Evolutionary conservation across 805 yeast genomes (phyloP).

Genomic region (Pichia nakasei): DNA sequence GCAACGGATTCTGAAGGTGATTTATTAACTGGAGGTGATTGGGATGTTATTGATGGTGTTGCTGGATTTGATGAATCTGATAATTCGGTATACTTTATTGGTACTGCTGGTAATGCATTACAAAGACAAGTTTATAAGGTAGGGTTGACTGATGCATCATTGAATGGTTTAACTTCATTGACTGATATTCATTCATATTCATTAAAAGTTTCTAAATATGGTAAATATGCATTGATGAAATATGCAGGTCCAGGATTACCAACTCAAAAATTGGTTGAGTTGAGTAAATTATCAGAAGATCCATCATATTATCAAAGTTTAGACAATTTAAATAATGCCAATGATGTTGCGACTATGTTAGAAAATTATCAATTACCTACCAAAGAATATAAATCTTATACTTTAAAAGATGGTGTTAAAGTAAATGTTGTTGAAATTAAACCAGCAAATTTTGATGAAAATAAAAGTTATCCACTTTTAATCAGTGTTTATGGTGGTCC

Average conservation of each 20-base stretch:
- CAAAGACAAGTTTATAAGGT: conserved; percentile 54
- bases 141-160: conserved; percentile 24
- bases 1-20: conserved; percentile 31
- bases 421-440: conserved; percentile 52
- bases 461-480: conserved; percentile 48
- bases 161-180: conserved; percentile 23
- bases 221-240: conserved; percentile 40
- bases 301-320: conserved; percentile 8
- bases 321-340: conserved; percentile 13
- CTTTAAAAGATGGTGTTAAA: conserved; percentile 26
- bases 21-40: conserved; percentile 35
- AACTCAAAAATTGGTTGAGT: conserved; percentile 31
- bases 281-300: conserved; percentile 12
- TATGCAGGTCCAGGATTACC: conserved; percentile 45
- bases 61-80: conserved; percentile 39
- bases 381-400: conserved; percentile 30
- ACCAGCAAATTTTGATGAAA: conserved; percentile 45
- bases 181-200: conserved; percentile 37
- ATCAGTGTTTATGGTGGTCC: conserved; percentile 78
- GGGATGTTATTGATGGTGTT: conserved; percentile 45
- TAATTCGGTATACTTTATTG: conserved; percentile 43
- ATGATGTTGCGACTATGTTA: conserved; percentile 11
- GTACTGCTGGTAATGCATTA: conserved; percentile 46
- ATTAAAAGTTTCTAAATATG: conserved; percentile 47
- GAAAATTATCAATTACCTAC: conserved; percentile 40